Conservation (phyloP, 2,329 filamentous ascomycete species). For the Macrophomina pseudophaseolina region DNA sequence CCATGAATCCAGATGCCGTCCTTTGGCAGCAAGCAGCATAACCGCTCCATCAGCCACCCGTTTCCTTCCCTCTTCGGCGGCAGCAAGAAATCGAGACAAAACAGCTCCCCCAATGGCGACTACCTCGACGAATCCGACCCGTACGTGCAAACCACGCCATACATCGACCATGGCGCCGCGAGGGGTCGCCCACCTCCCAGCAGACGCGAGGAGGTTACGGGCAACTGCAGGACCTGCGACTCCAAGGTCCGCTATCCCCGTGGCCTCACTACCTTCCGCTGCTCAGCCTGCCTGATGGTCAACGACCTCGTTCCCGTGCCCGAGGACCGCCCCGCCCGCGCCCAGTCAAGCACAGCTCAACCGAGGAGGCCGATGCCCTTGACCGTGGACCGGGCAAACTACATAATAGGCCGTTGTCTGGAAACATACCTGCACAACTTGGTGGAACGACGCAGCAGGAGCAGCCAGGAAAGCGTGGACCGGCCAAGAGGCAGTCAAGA, state of each 20-base stretch:
- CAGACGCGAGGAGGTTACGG: constrained; percentile 59
- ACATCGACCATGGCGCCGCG: constrained; percentile 13
- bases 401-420: constrained; percentile 62
- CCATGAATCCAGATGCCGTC: constrained; percentile 27
- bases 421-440: constrained; percentile 51
- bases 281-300: constrained; percentile 81
- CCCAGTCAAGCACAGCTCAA: constrained; percentile 27
- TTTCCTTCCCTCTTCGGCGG: constrained; percentile 74
- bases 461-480: constrained; percentile 18
- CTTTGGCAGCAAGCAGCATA: constrained; percentile 26
- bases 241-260: constrained; percentile 80
- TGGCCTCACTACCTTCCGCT: constrained; percentile 75
- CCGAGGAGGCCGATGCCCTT: constrained; percentile 47
- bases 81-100: constrained; percentile 46
- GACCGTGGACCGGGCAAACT: constrained; percentile 64
- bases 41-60: constrained; percentile 78
- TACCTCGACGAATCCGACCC: constrained; percentile 7
- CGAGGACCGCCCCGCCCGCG: constrained; percentile 23
- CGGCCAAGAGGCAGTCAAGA: constrained; percentile 12
- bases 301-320: constrained; percentile 71
- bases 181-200: constrained; percentile 44
- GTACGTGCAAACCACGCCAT: background rate
- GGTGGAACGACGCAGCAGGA: constrained; percentile 14
- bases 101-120: constrained; percentile 44
- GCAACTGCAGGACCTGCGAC: constrained; percentile 85